These are phyloP conservation scores for Zychaea mexicana DNA, from an alignment of 371 early-diverging fungal species.

Conservation along the genomic window DNA sequence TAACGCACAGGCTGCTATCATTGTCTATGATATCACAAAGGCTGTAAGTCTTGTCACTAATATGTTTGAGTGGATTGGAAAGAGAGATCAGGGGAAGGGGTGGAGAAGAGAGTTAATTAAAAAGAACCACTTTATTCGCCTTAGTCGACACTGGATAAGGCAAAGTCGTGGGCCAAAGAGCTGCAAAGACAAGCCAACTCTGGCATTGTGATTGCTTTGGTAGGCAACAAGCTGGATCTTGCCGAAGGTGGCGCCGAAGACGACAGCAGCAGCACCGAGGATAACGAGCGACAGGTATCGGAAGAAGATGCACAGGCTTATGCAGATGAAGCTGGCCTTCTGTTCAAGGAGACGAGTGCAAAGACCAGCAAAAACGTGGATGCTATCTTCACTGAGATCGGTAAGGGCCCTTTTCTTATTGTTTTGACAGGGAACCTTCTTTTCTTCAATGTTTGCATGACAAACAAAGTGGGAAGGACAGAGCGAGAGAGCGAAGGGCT, in stretches of 20 bases:
- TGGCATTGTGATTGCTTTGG: constrained; percentile 95
- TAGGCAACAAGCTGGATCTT: constrained; percentile 95
- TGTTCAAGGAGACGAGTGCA: constrained; percentile 92
- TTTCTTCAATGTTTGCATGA: not conserved
- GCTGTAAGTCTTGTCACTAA: constrained; percentile 55
- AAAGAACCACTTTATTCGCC: too few species aligned
- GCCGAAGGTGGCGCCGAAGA: constrained; percentile 43
- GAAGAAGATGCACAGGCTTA: constrained; percentile 81
- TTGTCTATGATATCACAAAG: constrained; percentile 96
- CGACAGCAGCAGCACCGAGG: constrained; percentile 16
- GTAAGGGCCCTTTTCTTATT: constrained; percentile 13
- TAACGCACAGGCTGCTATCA: constrained; percentile 95
- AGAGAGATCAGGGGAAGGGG: not conserved
- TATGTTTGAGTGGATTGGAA: not conserved
- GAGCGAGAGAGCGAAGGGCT: not conserved
- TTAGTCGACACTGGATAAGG: constrained; percentile 92
- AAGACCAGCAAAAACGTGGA: constrained; percentile 81
- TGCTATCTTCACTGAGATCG: constrained; percentile 71
- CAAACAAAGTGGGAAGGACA: too few species aligned
- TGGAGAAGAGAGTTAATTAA: too few species aligned
- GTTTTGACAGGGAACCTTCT: not conserved
- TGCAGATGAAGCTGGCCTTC: constrained; percentile 75
- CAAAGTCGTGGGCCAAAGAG: constrained; percentile 99
- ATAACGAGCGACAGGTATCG: constrained; percentile 60
- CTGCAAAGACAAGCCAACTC: constrained; percentile 95